These are phyloP conservation scores for Xylaria bambusicola DNA, from an alignment of 495 filamentous ascomycete genomes.

Conservation along the genomic window DNA sequence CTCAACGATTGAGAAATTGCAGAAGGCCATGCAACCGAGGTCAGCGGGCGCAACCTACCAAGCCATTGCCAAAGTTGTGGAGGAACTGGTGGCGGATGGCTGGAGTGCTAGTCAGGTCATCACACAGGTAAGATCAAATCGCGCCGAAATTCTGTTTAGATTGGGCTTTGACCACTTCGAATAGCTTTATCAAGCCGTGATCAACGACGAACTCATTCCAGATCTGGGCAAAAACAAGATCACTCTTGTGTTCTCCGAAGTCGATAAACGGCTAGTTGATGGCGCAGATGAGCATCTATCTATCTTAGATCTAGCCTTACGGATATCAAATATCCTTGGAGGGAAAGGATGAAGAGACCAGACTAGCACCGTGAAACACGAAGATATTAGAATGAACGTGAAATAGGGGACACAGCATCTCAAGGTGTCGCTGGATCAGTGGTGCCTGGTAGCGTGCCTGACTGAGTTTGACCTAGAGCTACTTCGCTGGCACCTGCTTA, in stretches of 20 bases:
- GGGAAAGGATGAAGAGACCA: conserved; percentile 28
- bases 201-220: conserved; percentile 80
- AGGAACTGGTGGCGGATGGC: conserved; percentile 91
- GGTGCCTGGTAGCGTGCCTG: neutral
- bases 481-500: neutral
- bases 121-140: conserved; percentile 59
- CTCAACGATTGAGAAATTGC: conserved; percentile 64
- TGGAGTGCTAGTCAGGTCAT: conserved; percentile 96
- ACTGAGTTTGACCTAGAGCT: neutral
- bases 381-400: conserved; percentile 3
- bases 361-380: neutral
- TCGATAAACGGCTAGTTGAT: conserved; percentile 93
- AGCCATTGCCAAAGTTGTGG: conserved; percentile 72
- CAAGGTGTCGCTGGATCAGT: neutral
- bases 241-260: conserved; percentile 83
- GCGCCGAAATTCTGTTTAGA: neutral
- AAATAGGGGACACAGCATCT: conserved; percentile 1
- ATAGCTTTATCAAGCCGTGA: conserved; percentile 75
- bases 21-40: conserved; percentile 76
- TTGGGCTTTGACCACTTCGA: conserved; percentile 16
- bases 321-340: conserved; percentile 74
- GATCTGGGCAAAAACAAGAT: conserved; percentile 91
- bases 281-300: conserved; percentile 95
- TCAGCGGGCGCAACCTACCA: conserved; percentile 66
- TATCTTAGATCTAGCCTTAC: conserved; percentile 79